phyloP scores from a whole-genome alignment of 306 rosid species.

The Psophocarpus tetragonolobus region DNA sequence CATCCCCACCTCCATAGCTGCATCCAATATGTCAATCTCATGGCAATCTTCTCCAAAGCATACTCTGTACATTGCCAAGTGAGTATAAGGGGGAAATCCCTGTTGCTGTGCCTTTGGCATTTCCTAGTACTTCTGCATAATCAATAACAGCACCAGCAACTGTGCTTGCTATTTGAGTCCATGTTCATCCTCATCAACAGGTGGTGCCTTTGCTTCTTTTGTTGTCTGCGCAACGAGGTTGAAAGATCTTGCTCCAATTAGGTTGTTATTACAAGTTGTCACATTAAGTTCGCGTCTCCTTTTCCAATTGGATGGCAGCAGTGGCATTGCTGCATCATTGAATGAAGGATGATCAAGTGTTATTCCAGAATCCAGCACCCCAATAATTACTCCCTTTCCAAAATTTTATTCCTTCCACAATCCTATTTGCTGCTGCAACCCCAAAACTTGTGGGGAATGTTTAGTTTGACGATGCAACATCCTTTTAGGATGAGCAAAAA shows the following conservation, averaged over 20 bases:
- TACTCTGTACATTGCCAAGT: conserved; percentile 57
- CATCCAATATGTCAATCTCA: conserved; percentile 47
- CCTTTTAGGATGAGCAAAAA: conserved; percentile 49
- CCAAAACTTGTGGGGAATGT: conserved; percentile 63
- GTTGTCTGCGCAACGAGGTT: conserved; percentile 33
- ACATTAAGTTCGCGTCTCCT: conserved; percentile 62
- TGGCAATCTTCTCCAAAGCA: conserved; percentile 43
- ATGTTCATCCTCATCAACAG: conserved; percentile 46
- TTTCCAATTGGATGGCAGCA: conserved; percentile 77
- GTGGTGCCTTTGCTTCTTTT: conserved; percentile 36
- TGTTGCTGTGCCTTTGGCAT: conserved; percentile 69
- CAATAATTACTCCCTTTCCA: conserved; percentile 71
- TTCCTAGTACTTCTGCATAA: conserved; percentile 49
- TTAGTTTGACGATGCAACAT: conserved; percentile 56
- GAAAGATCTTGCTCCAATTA: conserved; percentile 72
- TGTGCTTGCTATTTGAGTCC: conserved; percentile 53
- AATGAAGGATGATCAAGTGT: conserved; percentile 65
- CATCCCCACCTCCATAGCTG: conserved; percentile 63
- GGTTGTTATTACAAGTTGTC: conserved; percentile 59
- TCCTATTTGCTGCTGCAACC: conserved; percentile 52
- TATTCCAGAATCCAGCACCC: conserved; percentile 71
- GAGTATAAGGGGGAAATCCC: conserved; percentile 79
- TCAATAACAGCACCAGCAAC: conserved; percentile 50
- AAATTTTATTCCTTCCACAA: conserved; percentile 60
- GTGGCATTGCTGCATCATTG: conserved; percentile 57